Percentiles rank a stretch among this genome's conserved stretches.
Conservation (phyloP, 2,329 filamentous ascomycete species). For the Aspergillus sp. region DNA sequence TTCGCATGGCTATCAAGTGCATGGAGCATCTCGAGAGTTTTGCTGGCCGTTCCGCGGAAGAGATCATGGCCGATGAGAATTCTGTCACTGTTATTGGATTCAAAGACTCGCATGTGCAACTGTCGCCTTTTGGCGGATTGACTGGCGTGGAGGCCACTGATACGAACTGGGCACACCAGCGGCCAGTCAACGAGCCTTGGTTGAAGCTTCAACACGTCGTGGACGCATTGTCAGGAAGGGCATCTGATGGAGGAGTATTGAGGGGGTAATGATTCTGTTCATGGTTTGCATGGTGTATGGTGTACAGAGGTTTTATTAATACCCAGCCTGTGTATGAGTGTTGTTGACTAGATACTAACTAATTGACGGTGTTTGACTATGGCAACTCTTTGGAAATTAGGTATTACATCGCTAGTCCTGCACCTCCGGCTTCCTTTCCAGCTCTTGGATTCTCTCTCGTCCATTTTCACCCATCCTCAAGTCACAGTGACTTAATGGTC, state of each 20-base stretch:
- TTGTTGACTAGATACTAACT: no score
- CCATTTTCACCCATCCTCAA: no score
- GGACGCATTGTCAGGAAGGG: conserved; percentile 73
- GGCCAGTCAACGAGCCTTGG: conserved; percentile 84
- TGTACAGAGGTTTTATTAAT: not conserved
- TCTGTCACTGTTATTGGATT: conserved; percentile 85
- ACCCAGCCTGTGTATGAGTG: no score
- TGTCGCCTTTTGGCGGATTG: conserved; percentile 65
- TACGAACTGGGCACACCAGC: conserved; percentile 87
- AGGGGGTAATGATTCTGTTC: not conserved
- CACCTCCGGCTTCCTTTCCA: no score
- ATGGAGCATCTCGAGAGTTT: conserved; percentile 85
- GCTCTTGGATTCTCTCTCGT: no score
- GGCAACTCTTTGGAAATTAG: no score
- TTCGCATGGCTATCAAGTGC: conserved; percentile 90
- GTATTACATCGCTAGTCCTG: no score
- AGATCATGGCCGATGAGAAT: conserved; percentile 69
- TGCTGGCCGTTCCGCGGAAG: conserved; percentile 61
- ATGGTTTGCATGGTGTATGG: not conserved
- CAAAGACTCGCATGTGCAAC: conserved; percentile 79
- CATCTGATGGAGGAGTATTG: not conserved
- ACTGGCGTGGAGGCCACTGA: conserved; percentile 72
- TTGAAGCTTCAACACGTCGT: conserved; percentile 72
- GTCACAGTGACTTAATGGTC: no score
- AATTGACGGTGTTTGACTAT: no score